Base-by-base conservation (phyloP, 2,329 filamentous ascomycete genomes). In the Calonectria pauciramosa region DNA sequence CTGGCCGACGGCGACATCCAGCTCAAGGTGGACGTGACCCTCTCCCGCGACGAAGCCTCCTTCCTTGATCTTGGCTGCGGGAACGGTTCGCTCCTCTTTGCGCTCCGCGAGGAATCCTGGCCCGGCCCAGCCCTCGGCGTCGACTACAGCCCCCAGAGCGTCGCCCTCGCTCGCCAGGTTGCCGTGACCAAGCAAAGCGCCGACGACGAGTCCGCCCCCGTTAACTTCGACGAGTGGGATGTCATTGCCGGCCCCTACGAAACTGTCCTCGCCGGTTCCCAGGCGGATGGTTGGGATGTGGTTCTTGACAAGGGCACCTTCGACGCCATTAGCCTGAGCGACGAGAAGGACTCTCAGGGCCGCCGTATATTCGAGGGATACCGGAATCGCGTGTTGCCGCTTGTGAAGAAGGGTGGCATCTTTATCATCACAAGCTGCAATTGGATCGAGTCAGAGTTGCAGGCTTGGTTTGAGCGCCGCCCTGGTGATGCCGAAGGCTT, bases 301-400 rank as follows among this genome's bases (percentile, higher is more conserved):
- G 93, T 98, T 0, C 90, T 98, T n/a, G 97, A 99, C 86, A 99
- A 99, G 86, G 97, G 97, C 56, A 99, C 97, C 0, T 99, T 99
- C 84, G 97, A 99, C 87, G 97, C 97, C 14, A 94, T 99, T 41
- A 96, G 93, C 65, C 87, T 99, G n/a, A 91, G 89, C 68, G 88
- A 89, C 71, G 91, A 93, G 77, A 84, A 82, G 36, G 87, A 89
- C 77, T 86, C 86, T 68, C 83, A 84, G 18, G 92, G 90, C 0
- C 87, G 91, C 47, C 90, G 94, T 69, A 88, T 94, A 16, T 94
- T 92, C 82, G 95, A 97, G 83, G 89, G 90, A 4, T 99, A 99
- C 86, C 90, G 91, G 63, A 89, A 90, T 60, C 91, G 92, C 68
- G 93, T 96, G 38, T 87, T 93, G 75, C 86, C 85, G 34, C 88